Base-by-base conservation (phyloP, 768 basidiomycete species). In the Termitomyces sp. region DNA sequence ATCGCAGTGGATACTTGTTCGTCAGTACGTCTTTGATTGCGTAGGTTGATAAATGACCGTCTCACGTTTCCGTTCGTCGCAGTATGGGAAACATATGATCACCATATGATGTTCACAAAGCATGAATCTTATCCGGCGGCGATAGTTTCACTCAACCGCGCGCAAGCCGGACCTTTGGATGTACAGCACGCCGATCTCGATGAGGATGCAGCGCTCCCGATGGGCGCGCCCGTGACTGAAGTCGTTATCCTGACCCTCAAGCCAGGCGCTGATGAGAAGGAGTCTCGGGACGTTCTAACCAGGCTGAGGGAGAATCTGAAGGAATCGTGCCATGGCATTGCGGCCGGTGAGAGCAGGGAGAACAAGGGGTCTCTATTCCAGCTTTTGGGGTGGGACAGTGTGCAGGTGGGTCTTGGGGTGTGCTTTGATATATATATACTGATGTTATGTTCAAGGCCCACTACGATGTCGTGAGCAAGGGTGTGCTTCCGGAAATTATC, bases 1-100 rank as follows among this genome's bases (percentile, higher is more conserved):
- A 46, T 12, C 56, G 44, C 24, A 56, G 34, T 2, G 62, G 39
- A 29, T 63, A 60, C 41, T 41, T 60, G 44, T 50, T 63, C 22
- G 54, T 60, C 42, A 53, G 62, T 63, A 39, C 7, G 59, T 58
- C 34, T 20, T 20, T 20, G 22, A 36, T 24, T 52, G 41, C 12
- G 27, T 14, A 29, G 29, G 6, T 3, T n/a, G 18, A 39, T 39
- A 36, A 14, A 36, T 14, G 13, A 36, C 5, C 13, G 13, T 36
- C 34, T 36, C 14, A 36, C 12, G 14, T 14, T 13, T 9, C n/a
- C 4, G 5, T 20, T 7, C 32, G 6, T 22, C 32, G 20, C n/a
- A 63, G 62, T 53, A 44, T 63, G 59, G 62, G 59, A 60, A 18
- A 56, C 32, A 4, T 60, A 60, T 26, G 59, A 60, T 4, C 48